Conservation (phyloP, 2,329 filamentous ascomycete genomes). For the Cryphonectria japonica region DNA sequence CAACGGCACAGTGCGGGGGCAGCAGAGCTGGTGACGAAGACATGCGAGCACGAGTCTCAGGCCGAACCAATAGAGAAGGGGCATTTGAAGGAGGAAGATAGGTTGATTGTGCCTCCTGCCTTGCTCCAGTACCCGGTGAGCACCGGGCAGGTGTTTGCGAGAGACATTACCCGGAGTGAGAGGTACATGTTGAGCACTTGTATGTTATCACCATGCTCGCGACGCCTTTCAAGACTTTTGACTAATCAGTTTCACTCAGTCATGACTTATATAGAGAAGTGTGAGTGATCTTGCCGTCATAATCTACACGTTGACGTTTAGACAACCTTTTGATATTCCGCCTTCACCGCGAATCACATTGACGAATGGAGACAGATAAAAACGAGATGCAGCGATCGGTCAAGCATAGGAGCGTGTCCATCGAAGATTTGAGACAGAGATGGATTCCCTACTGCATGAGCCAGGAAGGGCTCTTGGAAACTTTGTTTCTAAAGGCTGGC, state of each 20-base stretch:
- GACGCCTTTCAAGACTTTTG: not conserved
- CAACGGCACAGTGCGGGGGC: not conserved
- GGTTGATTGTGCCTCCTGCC: not conserved
- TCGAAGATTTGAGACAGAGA: not conserved
- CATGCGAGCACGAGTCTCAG: not conserved
- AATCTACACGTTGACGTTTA: not conserved
- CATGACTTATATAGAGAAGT: not conserved
- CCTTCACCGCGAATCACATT: not conserved
- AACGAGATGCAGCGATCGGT: conserved; percentile 2
- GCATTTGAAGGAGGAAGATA: not conserved
- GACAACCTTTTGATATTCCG: not conserved
- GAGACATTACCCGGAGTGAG: not conserved
- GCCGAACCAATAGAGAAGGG: not conserved
- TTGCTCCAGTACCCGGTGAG: not conserved
- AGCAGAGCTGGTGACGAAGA: not conserved
- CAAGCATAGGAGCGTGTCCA: not conserved
- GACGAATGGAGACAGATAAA: not conserved
- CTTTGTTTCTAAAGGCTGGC: conserved; percentile 9
- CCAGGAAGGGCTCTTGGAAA: not conserved
- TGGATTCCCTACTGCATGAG: conserved; percentile 9
- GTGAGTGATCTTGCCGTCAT: not conserved
- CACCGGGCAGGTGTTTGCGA: conserved; percentile 4
- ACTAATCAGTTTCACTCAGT: not conserved
- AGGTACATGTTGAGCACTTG: conserved; percentile 6
- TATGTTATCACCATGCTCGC: not conserved